Base-by-base conservation (phyloP, 2,329 filamentous ascomycete species). In the Penicillium freii region DNA sequence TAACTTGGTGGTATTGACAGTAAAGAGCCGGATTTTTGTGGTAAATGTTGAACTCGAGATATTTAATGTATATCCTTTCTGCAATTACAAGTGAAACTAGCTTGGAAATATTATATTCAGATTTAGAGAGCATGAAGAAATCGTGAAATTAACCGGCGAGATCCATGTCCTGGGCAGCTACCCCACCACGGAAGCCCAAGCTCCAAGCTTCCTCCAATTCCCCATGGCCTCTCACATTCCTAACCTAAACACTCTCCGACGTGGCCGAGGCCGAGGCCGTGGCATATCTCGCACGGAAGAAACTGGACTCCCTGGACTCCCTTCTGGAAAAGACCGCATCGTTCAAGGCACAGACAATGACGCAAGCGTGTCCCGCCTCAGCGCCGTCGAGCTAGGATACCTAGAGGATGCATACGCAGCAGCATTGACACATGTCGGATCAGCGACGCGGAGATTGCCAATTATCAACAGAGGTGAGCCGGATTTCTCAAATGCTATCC, bases 261-360 rank as follows among this genome's bases (percentile, higher is more conserved):
- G 81, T 53, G 79, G 81, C 23, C 73, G 79, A 21, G 72, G 78
- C 11, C 73, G 81, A 66, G 81, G 79, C 3, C 78, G 74, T 71
- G 60, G 73, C 69, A 52, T 56, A 60, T 66, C 59, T 34, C 51
- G 56, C 25, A 43, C 58, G 49, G 51, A 59, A 40, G 58, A 62
- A n/a, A 53, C 54, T 29, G 43, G 57, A 10, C 64, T 68, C 23
- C 71, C 74, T 55, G 40, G 57, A 9, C 64, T 68, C 25, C 71
- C 74, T 56, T 66, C 67, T 10, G 71, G 72, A 49, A 86, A 87
- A 65, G 92, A 97, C 75, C 80, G 82, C 58, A 84, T 88, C 40
- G 87, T 99, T 56, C 93, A 96, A 74, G 86, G 87, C 62, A 99
- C 94, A 3, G 94, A 99, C 75, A 87, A 87, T 59, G 94, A 99